Conservation (phyloP, 1,284 basidiomycete genomes). For the Malassezia vespertilionis region DNA sequence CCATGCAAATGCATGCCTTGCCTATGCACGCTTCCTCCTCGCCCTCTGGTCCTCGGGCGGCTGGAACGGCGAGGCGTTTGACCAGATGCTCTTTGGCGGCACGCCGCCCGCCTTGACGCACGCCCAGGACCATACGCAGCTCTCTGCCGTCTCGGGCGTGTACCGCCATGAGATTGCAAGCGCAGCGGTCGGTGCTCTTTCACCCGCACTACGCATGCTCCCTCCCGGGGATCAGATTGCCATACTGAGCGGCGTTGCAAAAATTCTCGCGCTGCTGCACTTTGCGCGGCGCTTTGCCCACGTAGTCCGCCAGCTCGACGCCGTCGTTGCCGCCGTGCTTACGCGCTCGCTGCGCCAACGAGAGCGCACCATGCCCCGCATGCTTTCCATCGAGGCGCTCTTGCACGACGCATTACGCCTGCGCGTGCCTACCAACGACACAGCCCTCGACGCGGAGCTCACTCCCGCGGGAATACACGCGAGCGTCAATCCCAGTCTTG, state of each 20-base stretch:
- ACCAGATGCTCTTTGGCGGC: conserved; percentile 44
- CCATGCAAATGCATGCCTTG: conserved; percentile 36
- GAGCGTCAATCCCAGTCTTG: conserved; percentile 22
- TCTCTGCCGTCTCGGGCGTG: conserved; percentile 29
- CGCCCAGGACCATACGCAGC: conserved; percentile 22
- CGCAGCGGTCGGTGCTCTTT: conserved; percentile 29
- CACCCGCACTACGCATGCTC: conserved; percentile 33
- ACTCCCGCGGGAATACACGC: conserved; percentile 1
- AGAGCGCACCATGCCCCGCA: neutral
- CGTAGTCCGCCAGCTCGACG: conserved; percentile 31
- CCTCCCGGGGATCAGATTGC: conserved; percentile 38
- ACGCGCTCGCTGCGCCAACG: conserved; percentile 15
- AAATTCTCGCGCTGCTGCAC: conserved; percentile 37
- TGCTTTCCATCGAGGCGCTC: neutral
- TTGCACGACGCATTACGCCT: conserved; percentile 2
- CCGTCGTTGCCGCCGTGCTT: conserved; percentile 26
- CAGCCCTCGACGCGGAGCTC: neutral
- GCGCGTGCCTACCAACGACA: neutral
- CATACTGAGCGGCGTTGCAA: conserved; percentile 28
- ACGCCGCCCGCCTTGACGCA: conserved; percentile 33
- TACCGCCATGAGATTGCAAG: conserved; percentile 37
- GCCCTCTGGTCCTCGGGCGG: conserved; percentile 42
- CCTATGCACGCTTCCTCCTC: conserved; percentile 40
- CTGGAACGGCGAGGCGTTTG: conserved; percentile 44
- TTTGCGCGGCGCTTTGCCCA: conserved; percentile 35